A percentile compares a stretch with the other conserved stretches of the same genome.
These are phyloP conservation scores for Aphanomyces cochlioides DNA, from an alignment of 352 stramenopile genomes.

Conservation along the genomic window DNA sequence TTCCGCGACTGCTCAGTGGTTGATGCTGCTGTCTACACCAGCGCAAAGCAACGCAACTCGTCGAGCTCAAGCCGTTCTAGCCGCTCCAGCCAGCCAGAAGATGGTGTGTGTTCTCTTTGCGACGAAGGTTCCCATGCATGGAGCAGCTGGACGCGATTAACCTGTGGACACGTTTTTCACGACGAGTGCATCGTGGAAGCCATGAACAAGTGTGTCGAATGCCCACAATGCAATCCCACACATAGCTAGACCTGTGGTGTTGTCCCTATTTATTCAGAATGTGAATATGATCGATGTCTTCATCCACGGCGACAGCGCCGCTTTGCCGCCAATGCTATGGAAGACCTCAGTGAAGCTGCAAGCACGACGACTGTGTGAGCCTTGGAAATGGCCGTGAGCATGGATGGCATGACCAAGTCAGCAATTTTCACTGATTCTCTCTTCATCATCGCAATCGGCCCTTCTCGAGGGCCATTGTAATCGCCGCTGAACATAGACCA, in stretches of 20 bases:
- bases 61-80: background rate
- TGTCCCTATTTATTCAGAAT: background rate
- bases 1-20: background rate
- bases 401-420: no score
- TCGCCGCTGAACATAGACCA: no score
- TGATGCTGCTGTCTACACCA: background rate
- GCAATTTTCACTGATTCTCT: no score
- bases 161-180: conserved; percentile 4
- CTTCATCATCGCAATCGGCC: background rate
- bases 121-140: background rate
- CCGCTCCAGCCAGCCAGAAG: background rate
- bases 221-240: background rate
- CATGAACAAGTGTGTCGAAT: background rate
- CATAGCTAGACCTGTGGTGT: background rate
- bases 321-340: no score
- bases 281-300: no score
- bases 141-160: background rate
- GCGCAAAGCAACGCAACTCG: background rate
- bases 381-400: no score
- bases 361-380: no score
- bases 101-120: background rate
- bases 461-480: background rate
- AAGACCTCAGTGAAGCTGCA: no score
- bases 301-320: no score
- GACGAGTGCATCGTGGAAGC: background rate